Evolutionary conservation across 192 early-diverging fungal genomes (phyloP), one percentile per base, ranked within the genome.

Genomic region (Entomortierella chlamydospora): DNA sequence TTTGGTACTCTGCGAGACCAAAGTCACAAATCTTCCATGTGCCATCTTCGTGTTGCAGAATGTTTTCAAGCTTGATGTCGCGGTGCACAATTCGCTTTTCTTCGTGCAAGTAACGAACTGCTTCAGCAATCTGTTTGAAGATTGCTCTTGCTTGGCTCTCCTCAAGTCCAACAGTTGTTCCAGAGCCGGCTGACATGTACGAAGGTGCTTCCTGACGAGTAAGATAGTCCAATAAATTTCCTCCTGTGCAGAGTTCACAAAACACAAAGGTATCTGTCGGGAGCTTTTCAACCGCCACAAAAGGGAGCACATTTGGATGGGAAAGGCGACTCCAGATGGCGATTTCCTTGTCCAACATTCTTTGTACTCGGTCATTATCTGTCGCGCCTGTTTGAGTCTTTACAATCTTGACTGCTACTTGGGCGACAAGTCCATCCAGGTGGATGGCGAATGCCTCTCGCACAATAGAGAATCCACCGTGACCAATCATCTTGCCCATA

Each of bases 61-160:
- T 85, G 81, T 99, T 99, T 70, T 99, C 97, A 12, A 94, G 88
- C 81, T 99, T 99, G 64, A 99, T 84, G 71, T 99, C 97, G 17
- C 93, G 90, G 76, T 98, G 97, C 2, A 88, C 89, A 52, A 95
- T 84, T 26, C 90, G 88, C 31, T 88, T 84, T 57, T 89, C 83
- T 52, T 84, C 61, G 76, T 98, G 98, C 52, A 98, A 61, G 76
- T 98, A 97, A 11, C 85, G 69, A 0, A 99, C 76, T 13, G 91
- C 94, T 7, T 85, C 78, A 2, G 86, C 91, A 10, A 97, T 51
- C 49, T 64, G 61, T 6, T 60, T 43, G 25, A 60, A 60, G 37
- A 71, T 71, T 25, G 34, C 20, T 30, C 78, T 58, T 0, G 88
- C 90, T 18, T 81, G 52, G 37, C 54, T 63, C 81, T 95, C 90